Percentiles rank a stretch among this genome's conserved stretches.
Conservation (phyloP, 495 filamentous ascomycete genomes). For the Neurospora sp. region DNA sequence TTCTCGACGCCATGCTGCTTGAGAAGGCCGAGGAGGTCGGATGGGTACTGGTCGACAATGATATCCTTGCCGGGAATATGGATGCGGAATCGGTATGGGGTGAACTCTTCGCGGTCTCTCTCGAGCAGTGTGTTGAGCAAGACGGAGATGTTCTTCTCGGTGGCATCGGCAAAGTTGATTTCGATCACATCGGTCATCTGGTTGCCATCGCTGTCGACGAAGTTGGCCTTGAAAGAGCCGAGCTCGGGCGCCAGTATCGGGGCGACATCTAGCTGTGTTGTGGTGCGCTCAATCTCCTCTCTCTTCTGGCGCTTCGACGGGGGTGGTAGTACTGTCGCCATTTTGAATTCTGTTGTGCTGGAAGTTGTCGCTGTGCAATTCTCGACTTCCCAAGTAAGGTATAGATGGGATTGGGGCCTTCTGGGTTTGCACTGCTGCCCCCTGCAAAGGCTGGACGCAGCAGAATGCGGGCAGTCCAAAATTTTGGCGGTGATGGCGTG, state of each 20-base stretch:
- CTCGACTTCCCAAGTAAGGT: background rate
- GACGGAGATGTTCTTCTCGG: slow-evolving; percentile 79
- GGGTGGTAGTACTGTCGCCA: slow-evolving; percentile 84
- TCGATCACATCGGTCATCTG: slow-evolving; percentile 56
- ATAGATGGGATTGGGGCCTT: background rate
- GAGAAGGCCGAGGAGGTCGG: slow-evolving; percentile 34
- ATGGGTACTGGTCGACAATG: slow-evolving; percentile 64
- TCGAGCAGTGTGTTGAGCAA: slow-evolving; percentile 83
- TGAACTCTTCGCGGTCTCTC: slow-evolving; percentile 69
- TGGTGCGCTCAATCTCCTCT: slow-evolving; percentile 59
- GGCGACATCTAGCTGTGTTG: slow-evolving; percentile 67
- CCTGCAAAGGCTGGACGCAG: background rate
- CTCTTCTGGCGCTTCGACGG: slow-evolving; percentile 84
- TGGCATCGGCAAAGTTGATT: slow-evolving; percentile 76
- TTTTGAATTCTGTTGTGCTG: slow-evolving; percentile 23
- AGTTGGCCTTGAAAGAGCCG: slow-evolving; percentile 74
- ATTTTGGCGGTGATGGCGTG: slow-evolving; percentile 21
- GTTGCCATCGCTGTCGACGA: slow-evolving; percentile 71
- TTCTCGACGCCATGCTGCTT: slow-evolving; percentile 39
- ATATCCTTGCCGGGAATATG: slow-evolving; percentile 49
- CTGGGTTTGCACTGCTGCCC: background rate
- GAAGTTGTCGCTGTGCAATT: background rate
- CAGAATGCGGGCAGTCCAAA: slow-evolving; percentile 3
- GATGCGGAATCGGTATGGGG: slow-evolving; percentile 82
- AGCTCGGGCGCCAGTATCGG: slow-evolving; percentile 56